Evolutionary conservation across 2,329 filamentous ascomycete genomes (phyloP), one percentile per base, ranked within the genome.

Genomic region (Trichocomaceae sp.): DNA sequence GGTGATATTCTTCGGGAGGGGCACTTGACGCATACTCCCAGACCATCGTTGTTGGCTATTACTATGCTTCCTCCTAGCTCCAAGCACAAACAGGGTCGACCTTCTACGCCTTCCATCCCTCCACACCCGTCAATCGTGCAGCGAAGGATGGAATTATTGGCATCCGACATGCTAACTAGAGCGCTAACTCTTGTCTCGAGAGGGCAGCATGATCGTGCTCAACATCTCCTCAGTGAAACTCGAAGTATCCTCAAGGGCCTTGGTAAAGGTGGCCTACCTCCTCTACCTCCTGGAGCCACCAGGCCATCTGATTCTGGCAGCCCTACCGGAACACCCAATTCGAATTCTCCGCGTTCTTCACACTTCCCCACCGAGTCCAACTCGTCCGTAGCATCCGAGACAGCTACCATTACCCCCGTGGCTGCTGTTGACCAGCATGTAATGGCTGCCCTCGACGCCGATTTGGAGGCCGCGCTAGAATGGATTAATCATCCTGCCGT

Each of bases 401-500:
- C 77, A 69, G 63, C 79, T 72, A 76, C 75, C 1, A 73, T 71
- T 49, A 69, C 70, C 56, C 86, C 71, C 61, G 81, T 74, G 29
- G 82, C 84, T 6, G 88, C 90, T n/a, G 92, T 99, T 54, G 93
- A 99, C 65, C 74, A 82, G 5, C 79, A 79, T 35, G 93, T 88
- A 0, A 92, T 97, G 64, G 79, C 83, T 22, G 91, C 93, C 2
- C 83, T 99, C 17, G 93, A 99, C 69, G 83, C 88, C 1, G 93
- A 99, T 70, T 81, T 99, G 33, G 90, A 96, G 69, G 83, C 88
- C 33, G 89, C 88, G 50, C 77, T 99, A 15, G 93, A 99, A 72
- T 99, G 93, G 93, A 97, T 99, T 71, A 90, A 87, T 67, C 93
- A 99, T 66, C 93, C 93, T 1, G 91, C 91, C 1, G 89, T 97